Conservation (phyloP, 1,284 basidiomycete species). For the Irpex sp. region DNA sequence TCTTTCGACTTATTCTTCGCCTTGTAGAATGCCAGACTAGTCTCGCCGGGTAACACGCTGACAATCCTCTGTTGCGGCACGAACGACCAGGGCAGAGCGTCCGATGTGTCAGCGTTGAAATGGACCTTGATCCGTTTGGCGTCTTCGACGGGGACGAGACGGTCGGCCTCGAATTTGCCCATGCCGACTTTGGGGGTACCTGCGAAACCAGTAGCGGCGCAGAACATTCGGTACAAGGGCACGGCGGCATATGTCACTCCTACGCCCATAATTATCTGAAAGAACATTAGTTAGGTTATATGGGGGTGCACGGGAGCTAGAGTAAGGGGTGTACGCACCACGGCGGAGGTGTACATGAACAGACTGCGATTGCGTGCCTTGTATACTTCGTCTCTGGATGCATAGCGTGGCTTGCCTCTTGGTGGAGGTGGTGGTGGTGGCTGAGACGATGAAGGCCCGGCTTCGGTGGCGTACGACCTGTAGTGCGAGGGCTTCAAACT, state of each 20-base stretch:
- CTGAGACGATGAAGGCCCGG: conserved; percentile 2
- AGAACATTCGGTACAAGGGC: conserved; percentile 96
- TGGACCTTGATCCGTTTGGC: conserved; percentile 85
- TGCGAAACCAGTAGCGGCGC: conserved; percentile 94
- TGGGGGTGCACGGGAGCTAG: no score
- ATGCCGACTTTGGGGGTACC: conserved; percentile 91
- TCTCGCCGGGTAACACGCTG: conserved; percentile 92
- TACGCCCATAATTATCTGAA: conserved; percentile 73
- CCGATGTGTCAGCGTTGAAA: conserved; percentile 91
- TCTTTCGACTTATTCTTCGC: conserved; percentile 84
- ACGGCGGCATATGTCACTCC: conserved; percentile 96
- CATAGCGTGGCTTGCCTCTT: conserved; percentile 15
- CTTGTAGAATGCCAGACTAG: conserved; percentile 94
- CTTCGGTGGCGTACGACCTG: conserved; percentile 9
- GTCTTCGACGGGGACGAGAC: conserved; percentile 73
- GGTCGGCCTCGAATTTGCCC: conserved; percentile 76
- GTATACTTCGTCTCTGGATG: conserved; percentile 32
- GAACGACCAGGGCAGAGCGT: conserved; percentile 92
- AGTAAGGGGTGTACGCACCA: conserved; percentile 52
- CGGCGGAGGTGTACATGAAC: conserved; percentile 77
- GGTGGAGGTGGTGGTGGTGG: conserved; percentile 15
- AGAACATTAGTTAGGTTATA: not conserved
- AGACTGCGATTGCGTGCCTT: conserved; percentile 64
- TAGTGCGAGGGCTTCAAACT: not conserved
- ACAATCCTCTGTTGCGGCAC: conserved; percentile 90